Conservation (phyloP, 208 protist species). For the Leishmania guyanensis region DNA sequence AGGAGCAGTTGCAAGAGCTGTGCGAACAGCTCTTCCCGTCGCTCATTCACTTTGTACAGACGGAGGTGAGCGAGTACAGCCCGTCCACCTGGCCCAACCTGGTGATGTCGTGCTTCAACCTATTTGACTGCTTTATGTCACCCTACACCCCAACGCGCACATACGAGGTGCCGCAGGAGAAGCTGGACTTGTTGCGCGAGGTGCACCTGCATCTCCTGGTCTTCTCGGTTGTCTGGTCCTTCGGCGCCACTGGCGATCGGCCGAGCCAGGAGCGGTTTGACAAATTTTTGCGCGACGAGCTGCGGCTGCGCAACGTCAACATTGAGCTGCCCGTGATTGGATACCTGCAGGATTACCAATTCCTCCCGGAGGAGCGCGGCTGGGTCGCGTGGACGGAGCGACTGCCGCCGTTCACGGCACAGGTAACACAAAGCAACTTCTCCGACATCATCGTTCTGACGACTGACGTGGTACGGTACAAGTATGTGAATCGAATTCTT, state of each 20-base stretch:
- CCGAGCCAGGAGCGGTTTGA: slow-evolving; percentile 94
- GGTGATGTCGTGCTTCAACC: slow-evolving; percentile 92
- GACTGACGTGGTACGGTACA: slow-evolving; percentile 96
- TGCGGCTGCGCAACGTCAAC: slow-evolving; percentile 64
- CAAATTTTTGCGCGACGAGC: slow-evolving; percentile 88
- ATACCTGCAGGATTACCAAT: slow-evolving; percentile 96
- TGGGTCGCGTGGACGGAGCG: slow-evolving; percentile 96
- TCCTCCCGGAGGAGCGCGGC: slow-evolving; percentile 80
- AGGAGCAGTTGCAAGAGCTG: slow-evolving; percentile 81
- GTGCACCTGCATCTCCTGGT: slow-evolving; percentile 93
- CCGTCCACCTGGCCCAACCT: slow-evolving; percentile 96
- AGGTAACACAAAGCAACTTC: slow-evolving; percentile 91
- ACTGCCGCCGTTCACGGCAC: slow-evolving; percentile 78
- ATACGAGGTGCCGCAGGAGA: slow-evolving; percentile 82
- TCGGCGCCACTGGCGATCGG: slow-evolving; percentile 95
- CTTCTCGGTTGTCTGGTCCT: slow-evolving; percentile 97
- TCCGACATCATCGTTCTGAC: slow-evolving; percentile 98
- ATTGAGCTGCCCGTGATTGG: slow-evolving; percentile 91
- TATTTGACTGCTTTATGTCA: slow-evolving; percentile 91
- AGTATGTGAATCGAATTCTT: slow-evolving; percentile 94
- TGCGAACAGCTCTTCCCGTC: slow-evolving; percentile 90
- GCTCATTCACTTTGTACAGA: slow-evolving; percentile 93
- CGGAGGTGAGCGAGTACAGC: slow-evolving; percentile 92
- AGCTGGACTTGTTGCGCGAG: slow-evolving; percentile 76
- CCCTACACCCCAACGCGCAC: slow-evolving; percentile 85